Percentiles rank a stretch among this genome's conserved stretches.
These are phyloP conservation scores for Aethionema arabicum DNA, from an alignment of 345 rosid genomes.

Conservation along the genomic window DNA sequence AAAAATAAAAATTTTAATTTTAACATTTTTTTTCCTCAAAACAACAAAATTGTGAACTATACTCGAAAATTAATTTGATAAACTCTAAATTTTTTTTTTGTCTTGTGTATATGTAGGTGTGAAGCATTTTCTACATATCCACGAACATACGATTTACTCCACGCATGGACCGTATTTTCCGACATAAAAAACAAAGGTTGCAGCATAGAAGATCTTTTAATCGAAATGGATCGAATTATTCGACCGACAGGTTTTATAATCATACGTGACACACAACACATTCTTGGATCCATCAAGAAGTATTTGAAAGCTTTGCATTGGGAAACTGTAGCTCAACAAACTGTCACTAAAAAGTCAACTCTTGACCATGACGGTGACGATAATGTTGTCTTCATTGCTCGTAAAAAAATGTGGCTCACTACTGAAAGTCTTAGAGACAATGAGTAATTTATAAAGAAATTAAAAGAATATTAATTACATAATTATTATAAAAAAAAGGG, in stretches of 20 bases:
- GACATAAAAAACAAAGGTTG: conserved; percentile 75
- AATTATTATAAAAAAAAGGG: no score
- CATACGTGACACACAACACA: conserved; percentile 63
- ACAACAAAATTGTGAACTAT: no score
- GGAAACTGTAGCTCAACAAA: conserved; percentile 61
- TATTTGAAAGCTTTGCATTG: conserved; percentile 73
- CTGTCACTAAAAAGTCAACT: conserved; percentile 34
- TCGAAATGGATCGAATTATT: conserved; percentile 94
- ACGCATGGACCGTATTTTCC: conserved; percentile 69
- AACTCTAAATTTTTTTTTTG: conserved; percentile 2
- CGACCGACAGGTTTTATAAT: conserved; percentile 82
- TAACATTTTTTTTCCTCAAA: no score
- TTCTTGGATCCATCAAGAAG: conserved; percentile 65
- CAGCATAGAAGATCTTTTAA: conserved; percentile 70
- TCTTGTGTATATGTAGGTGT: conserved; percentile 54
- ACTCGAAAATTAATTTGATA: no score
- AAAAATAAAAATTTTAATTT: no score
- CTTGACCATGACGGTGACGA: conserved; percentile 50
- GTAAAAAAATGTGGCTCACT: conserved; percentile 87
- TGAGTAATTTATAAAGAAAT: conserved; percentile 38
- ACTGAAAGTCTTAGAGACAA: conserved; percentile 68
- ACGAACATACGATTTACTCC: conserved; percentile 84
- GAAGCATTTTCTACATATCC: conserved; percentile 92
- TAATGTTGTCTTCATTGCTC: conserved; percentile 51
- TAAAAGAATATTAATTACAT: neutral